These are phyloP conservation scores for Salix brachista DNA, from an alignment of 345 rosid species.

Conservation along the genomic window DNA sequence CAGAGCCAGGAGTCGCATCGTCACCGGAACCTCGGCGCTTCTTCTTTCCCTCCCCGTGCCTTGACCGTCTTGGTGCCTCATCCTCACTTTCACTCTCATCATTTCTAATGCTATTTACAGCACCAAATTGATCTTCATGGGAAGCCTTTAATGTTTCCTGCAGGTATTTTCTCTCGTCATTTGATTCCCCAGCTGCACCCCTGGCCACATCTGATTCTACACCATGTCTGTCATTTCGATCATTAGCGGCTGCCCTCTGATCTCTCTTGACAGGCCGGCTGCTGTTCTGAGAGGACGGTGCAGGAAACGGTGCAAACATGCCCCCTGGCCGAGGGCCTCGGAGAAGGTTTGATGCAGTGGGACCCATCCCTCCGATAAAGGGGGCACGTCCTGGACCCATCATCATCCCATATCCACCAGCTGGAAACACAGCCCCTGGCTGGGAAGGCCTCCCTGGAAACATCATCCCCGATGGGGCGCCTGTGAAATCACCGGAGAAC, in stretches of 20 bases:
- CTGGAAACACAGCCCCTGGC: slow-evolving; percentile 66
- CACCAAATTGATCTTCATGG: slow-evolving; percentile 45
- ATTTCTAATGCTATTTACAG: slow-evolving; percentile 51
- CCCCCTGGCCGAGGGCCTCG: slow-evolving; percentile 59
- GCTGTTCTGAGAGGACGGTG: slow-evolving; percentile 40
- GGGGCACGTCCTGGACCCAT: slow-evolving; percentile 84
- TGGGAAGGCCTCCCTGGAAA: slow-evolving; percentile 93
- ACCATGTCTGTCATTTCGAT: slow-evolving; percentile 36
- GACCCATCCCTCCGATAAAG: slow-evolving; percentile 80
- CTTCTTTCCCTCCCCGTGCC: slow-evolving; percentile 85
- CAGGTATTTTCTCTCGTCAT: slow-evolving; percentile 43
- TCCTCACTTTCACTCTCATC: slow-evolving; percentile 85
- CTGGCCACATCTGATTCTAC: slow-evolving; percentile 50
- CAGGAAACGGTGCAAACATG: slow-evolving; percentile 46
- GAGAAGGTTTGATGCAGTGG: slow-evolving; percentile 34
- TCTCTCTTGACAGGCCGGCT: slow-evolving; percentile 49
- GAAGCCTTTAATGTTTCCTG: slow-evolving; percentile 37
- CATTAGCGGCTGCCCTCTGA: slow-evolving; percentile 40
- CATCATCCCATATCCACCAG: slow-evolving; percentile 90
- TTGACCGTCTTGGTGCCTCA: slow-evolving; percentile 94
- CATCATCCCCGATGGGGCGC: slow-evolving; percentile 83
- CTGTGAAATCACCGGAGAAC: slow-evolving; percentile 83
- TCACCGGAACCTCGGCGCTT: slow-evolving; percentile 32
- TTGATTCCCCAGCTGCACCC: slow-evolving; percentile 34
- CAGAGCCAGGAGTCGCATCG: slow-evolving; percentile 14